Base-by-base conservation (phyloP, 73 alveolate species). In the Blepharisma japonicum region DNA sequence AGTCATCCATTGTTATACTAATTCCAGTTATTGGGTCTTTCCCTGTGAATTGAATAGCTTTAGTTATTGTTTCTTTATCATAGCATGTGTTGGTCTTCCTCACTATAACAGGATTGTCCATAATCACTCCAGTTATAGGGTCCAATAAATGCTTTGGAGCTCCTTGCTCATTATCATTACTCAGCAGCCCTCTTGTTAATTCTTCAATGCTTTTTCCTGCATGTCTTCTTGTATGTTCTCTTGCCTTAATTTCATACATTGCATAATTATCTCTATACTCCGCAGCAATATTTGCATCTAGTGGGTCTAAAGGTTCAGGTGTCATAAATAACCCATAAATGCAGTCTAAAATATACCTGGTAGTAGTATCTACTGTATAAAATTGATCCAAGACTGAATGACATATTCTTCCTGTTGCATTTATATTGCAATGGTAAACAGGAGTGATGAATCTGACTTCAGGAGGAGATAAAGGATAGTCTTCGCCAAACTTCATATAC, bases 281-380 rank as follows among this genome's bases (percentile, higher is more conserved):
- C 11, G 74, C 23, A 1, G 92, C 92, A 76, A 85, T 85, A 53
- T 85, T 46, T 11, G 85, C 68, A 72, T 46, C 87, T 55, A 81
- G 86, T 21, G 87, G 83, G 25, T 61, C 68, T 3, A 70, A 71
- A 23, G 88, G 83, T 23, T 86, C 86, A 54, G 93, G 96, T 53
- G 86, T 80, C 45, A 71, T 55, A 42, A 90, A 79, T 45, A 90
- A 81, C 25, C 92, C 82, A 78, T 86, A 85, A 56, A 90, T 90
- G 11, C 92, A 87, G 66, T 90, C 85, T 78, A 90, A 83, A 68
- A 90, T 87, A 72, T 87, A 84, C 81, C 83, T 76, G 11, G 89
- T 85, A 80, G 90, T 92, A 48, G 86, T 82, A 47, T 88, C 91
- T 27, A 97, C 97, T 45, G 91, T 82, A 97, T 97, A 91, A 85